Conservation (phyloP, 306 rosid genomes). For the Gastrolobium villosum region DNA sequence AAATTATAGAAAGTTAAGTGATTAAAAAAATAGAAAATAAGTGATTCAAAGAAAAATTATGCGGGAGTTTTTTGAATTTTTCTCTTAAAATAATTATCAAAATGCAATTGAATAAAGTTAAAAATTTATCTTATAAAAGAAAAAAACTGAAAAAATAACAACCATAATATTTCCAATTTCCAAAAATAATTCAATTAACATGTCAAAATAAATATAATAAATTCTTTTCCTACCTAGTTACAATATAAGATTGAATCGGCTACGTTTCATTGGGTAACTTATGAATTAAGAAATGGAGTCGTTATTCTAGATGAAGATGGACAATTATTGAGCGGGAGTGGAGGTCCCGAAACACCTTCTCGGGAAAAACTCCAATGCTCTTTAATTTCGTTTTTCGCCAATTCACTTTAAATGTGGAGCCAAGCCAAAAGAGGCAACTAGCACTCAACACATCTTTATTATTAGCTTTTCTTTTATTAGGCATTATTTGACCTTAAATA, state of each 20-base stretch:
- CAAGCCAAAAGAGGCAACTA: conserved; percentile 38
- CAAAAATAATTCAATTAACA: too few species aligned
- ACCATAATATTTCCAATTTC: too few species aligned
- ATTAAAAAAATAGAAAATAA: too few species aligned
- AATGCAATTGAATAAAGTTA: too few species aligned
- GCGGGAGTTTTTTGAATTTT: too few species aligned
- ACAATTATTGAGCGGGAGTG: conserved; percentile 50
- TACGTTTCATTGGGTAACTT: conserved; percentile 36
- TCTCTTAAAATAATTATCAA: too few species aligned
- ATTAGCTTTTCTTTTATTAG: conserved; percentile 27
- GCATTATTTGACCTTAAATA: conserved; percentile 1
- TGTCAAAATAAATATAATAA: too few species aligned
- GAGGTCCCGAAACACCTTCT: conserved; percentile 24
- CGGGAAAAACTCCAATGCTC: conserved; percentile 32
- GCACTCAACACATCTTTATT: conserved; percentile 31
- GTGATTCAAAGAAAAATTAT: too few species aligned
- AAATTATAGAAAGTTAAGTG: too few species aligned
- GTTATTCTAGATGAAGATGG: background rate
- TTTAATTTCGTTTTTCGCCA: conserved; percentile 36
- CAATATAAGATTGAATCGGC: background rate
- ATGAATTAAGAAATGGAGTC: conserved; percentile 47
- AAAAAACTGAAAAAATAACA: too few species aligned
- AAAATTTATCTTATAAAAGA: too few species aligned
- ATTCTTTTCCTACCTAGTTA: background rate
- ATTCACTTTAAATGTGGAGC: conserved; percentile 52